These are phyloP conservation scores for Dalbergia oliveri DNA, from an alignment of 306 rosid species.

Conservation along the genomic window DNA sequence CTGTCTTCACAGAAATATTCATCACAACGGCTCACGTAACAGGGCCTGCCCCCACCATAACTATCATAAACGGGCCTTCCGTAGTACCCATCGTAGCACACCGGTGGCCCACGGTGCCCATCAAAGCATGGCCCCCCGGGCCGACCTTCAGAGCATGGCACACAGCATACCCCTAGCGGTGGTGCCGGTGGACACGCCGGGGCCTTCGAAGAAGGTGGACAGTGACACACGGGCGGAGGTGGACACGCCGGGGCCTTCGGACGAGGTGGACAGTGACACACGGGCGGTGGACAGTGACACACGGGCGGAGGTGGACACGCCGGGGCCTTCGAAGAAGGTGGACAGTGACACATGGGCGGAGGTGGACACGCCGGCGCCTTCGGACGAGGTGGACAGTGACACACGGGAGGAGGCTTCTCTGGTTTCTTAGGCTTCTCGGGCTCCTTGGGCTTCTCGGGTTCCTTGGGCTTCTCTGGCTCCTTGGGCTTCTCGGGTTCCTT, in stretches of 20 bases:
- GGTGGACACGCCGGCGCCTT: background rate
- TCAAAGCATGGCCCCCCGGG: slow-evolving; percentile 57
- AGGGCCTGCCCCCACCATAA: slow-evolving; percentile 58
- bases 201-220: no score
- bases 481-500: background rate
- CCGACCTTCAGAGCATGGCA: slow-evolving; percentile 48
- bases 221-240: no score
- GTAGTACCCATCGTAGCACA: slow-evolving; percentile 48
- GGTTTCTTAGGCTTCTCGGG: slow-evolving; percentile 23
- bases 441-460: slow-evolving; percentile 12
- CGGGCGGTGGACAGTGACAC: background rate
- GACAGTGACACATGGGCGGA: background rate
- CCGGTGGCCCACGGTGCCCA: slow-evolving; percentile 43
- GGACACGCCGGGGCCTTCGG: no score
- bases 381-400: background rate
- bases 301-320: background rate
- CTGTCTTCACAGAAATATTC: slow-evolving; percentile 61
- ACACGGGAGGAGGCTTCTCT: background rate
- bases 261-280: no score
- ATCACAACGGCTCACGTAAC: slow-evolving; percentile 55
- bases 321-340: background rate
- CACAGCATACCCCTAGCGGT: slow-evolving; percentile 50
- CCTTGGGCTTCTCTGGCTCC: background rate
- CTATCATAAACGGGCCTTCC: slow-evolving; percentile 68
- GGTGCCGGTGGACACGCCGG: no score